These are phyloP conservation scores for Arxiozyma telluris DNA, from an alignment of 1,139 yeast species.

Conservation along the genomic window DNA sequence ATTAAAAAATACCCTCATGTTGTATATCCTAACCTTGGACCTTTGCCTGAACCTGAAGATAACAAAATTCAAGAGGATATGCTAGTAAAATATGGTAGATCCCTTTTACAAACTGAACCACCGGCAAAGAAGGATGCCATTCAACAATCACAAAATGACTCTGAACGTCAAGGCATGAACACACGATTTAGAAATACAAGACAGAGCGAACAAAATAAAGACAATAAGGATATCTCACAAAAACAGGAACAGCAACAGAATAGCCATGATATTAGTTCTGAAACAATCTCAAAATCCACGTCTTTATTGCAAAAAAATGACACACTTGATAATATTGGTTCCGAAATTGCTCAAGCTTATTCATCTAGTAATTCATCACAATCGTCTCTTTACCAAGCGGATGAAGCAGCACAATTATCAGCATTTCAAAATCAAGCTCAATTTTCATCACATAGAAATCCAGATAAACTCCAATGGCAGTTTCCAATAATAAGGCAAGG, in stretches of 20 bases:
- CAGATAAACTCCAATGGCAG: constrained; percentile 9
- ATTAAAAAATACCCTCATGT: constrained; percentile 37
- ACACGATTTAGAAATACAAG: neutral
- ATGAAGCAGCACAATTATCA: neutral
- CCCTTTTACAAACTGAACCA: neutral
- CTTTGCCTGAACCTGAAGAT: constrained; percentile 47
- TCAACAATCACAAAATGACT: neutral
- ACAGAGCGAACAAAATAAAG: neutral
- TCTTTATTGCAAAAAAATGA: neutral
- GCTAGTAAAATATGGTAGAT: neutral
- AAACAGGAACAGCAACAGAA: neutral
- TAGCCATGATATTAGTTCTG: neutral
- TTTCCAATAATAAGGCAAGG: neutral
- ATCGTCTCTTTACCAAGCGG: neutral
- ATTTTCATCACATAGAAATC: neutral
- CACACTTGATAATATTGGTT: neutral
- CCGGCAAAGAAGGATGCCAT: neutral
- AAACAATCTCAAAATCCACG: neutral
- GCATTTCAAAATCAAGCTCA: neutral
- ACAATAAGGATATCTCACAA: neutral
- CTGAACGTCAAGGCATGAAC: neutral
- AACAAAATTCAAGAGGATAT: constrained; percentile 7
- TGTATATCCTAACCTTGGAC: constrained; percentile 65
- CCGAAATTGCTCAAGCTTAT: neutral
- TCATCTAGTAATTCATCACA: neutral